Conservation (phyloP, 192 early-diverging fungal genomes). For the Coemansia nantahalensis region DNA sequence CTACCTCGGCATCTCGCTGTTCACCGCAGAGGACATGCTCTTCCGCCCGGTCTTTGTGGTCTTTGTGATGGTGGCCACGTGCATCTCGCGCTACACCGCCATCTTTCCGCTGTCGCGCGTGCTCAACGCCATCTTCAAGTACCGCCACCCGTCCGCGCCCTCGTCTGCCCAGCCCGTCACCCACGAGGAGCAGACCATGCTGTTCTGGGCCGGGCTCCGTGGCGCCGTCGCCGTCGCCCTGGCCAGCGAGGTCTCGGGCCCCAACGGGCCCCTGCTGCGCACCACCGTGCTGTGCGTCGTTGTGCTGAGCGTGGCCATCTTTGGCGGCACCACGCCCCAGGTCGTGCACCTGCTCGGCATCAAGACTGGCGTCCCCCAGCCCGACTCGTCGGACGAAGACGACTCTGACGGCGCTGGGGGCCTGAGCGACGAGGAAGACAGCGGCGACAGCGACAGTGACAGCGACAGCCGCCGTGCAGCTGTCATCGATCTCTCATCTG, state of each 20-base stretch:
- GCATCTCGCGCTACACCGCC: slow-evolving; percentile 82
- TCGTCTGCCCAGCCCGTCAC: slow-evolving; percentile 49
- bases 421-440: slow-evolving; percentile 1
- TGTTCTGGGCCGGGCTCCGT: slow-evolving; percentile 94
- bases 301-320: slow-evolving; percentile 83
- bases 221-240: slow-evolving; percentile 97
- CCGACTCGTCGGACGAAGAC: slow-evolving; percentile 50
- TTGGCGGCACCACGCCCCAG: slow-evolving; percentile 87
- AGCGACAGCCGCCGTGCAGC: slow-evolving; percentile 1
- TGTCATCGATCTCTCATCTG: slow-evolving; percentile 19
- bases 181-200: slow-evolving; percentile 76
- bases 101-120: slow-evolving; percentile 80
- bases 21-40: slow-evolving; percentile 70
- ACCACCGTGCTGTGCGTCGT: slow-evolving; percentile 92
- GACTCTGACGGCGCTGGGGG: slow-evolving; percentile 8
- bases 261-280: slow-evolving; percentile 68
- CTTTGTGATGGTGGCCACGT: slow-evolving; percentile 74
- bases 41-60: slow-evolving; percentile 76
- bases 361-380: slow-evolving; percentile 63
- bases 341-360: slow-evolving; percentile 79
- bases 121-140: slow-evolving; percentile 72
- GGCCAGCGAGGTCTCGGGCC: slow-evolving; percentile 73
- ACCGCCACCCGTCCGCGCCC: slow-evolving; percentile 54
- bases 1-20: slow-evolving; percentile 91
- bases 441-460: slow-evolving; percentile 2